Percentiles rank a stretch among this genome's conserved stretches.
These are phyloP conservation scores for Verticillium albo-atrum DNA, from an alignment of 2,329 filamentous ascomycete genomes.

Conservation along the genomic window DNA sequence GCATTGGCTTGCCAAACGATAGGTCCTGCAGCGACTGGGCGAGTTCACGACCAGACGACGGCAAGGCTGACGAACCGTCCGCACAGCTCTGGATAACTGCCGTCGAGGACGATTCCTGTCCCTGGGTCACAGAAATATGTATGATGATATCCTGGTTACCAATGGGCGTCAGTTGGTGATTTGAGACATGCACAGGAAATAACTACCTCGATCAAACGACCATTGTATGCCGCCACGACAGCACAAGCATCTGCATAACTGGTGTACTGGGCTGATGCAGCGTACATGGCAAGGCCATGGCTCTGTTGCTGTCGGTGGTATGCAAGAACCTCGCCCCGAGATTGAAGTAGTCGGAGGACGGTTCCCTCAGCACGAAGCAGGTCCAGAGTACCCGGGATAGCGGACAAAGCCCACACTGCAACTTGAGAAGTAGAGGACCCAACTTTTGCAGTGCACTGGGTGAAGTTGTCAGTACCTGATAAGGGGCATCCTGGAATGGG, in stretches of 20 bases:
- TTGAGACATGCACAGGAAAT: not conserved
- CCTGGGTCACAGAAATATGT: not conserved
- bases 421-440: not conserved
- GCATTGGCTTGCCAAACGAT: not conserved
- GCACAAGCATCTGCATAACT: slow-evolving; percentile 1
- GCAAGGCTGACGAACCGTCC: not conserved
- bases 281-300: slow-evolving; percentile 1
- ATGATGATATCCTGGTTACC: not conserved
- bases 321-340: slow-evolving; percentile 2
- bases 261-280: slow-evolving; percentile 4
- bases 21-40: slow-evolving; percentile 6
- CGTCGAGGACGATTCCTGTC: not conserved
- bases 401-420: not conserved
- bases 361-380: not conserved
- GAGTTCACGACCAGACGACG: not conserved
- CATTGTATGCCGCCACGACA: slow-evolving; percentile 4
- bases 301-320: slow-evolving; percentile 3
- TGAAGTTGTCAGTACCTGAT: too few relatives aligned
- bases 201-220: slow-evolving; percentile 8
- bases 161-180: not conserved
- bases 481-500: not conserved
- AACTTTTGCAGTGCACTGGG: not conserved
- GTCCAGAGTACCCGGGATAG: not conserved
- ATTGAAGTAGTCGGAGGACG: not conserved
- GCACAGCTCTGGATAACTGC: not conserved